Base-by-base conservation (phyloP, 2,329 filamentous ascomycete genomes). In the Alternaria arbusti region DNA sequence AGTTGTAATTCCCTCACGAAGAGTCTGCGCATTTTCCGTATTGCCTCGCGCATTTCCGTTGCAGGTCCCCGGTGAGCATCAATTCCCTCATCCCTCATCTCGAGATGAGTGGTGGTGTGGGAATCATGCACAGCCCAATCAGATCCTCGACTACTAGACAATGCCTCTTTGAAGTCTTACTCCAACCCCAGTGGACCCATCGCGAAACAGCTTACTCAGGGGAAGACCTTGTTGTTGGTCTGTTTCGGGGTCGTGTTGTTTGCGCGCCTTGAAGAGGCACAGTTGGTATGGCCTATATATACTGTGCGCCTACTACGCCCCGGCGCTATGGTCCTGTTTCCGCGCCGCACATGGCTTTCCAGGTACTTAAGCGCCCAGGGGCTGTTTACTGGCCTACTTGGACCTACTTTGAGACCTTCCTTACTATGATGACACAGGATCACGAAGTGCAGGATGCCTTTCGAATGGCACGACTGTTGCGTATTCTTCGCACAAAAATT, bases 81-180 rank as follows among this genome's bases (percentile, higher is more conserved):
- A 50, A 36, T 55, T 44, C 43, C 25, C 46, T 36, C 40, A 23
- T 17, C 32, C 25, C 46, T 36, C 40, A 23, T 17, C 32, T 30
- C 13, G 25, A 20, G 22, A 9, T 22, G n/a, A 15, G 43, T 64
- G 50, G 43, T 64, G 50, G 30, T 36, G 13, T 23, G 20, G 4
- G 11, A 25, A 32, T 44, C n/a, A 57, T 51, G 61, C 61, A 66
- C 66, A 64, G 66, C 66, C 63, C 54, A 45, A 54, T 49, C 11
- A 62, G 59, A 50, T 59, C 54, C 17, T 50, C 47, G 25, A 36
- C 7, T 30, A 40, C 36, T 5, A 25, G 36, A 58, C 59, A 62
- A 47, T 57, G 44, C 54, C 63, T 56, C 50, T 58, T 61, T 52
- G 20, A 36, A 44, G 8, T 20, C 46, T 44, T 57, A 32, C 17